Percentiles rank a stretch among this genome's conserved stretches.
Conservation (phyloP, 148 eudicot genomes). For the Fagopyrum esculentum region DNA sequence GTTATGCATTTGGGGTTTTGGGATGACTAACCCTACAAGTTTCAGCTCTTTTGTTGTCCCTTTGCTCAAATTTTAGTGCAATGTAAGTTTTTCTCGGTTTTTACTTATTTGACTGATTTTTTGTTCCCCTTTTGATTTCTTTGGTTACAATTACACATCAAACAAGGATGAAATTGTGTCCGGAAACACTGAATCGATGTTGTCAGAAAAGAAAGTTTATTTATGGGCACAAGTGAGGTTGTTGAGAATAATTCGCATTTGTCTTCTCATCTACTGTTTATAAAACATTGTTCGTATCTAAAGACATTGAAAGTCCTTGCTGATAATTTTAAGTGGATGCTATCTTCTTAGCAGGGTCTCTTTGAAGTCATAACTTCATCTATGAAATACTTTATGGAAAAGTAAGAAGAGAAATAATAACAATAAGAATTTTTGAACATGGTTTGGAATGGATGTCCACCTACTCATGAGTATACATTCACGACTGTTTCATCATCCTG, state of each 20-base stretch:
- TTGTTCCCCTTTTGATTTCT: no score
- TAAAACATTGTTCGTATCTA: not conserved
- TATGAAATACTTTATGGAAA: constrained; percentile 55
- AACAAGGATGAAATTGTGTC: no score
- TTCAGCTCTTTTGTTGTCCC: no score
- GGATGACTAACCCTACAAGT: no score
- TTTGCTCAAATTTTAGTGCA: no score
- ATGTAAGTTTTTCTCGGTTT: no score
- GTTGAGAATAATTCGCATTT: not conserved
- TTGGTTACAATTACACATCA: no score
- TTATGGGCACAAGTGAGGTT: constrained; percentile 84
- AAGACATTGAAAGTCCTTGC: not conserved
- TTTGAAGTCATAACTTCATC: constrained; percentile 72
- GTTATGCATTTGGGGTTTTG: no score
- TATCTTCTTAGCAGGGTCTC: constrained; percentile 50
- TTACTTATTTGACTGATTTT: no score
- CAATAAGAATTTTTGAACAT: constrained; percentile 39
- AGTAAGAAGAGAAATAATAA: constrained; percentile 36
- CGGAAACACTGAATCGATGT: no score
- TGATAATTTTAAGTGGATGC: not conserved
- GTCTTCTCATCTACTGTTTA: not conserved
- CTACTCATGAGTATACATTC: constrained; percentile 47
- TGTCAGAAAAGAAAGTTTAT: constrained; percentile 18
- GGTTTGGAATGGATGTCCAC: constrained; percentile 31
- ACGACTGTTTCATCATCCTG: constrained; percentile 61